Evolutionary conservation across 78 protist species (phyloP).

Genomic region (Cavenderia fasciculata): DNA sequence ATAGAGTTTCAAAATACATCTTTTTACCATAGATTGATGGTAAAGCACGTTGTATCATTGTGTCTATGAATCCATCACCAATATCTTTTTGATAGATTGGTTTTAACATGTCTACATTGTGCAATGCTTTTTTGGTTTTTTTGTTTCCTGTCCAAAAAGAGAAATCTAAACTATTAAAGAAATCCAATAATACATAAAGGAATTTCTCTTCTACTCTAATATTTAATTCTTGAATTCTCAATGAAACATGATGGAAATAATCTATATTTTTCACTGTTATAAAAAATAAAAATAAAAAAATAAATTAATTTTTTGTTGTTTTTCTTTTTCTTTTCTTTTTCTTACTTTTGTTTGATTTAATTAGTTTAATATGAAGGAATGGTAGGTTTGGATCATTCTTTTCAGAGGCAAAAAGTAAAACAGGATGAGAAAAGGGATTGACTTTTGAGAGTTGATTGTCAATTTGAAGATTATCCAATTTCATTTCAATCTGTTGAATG

Average conservation of each 20-base stretch:
- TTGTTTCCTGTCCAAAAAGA: slow-evolving; percentile 71
- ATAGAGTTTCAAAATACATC: slow-evolving; percentile 70
- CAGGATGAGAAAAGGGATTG: slow-evolving; percentile 63
- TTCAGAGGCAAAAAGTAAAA: slow-evolving; percentile 36
- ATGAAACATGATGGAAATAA: slow-evolving; percentile 53
- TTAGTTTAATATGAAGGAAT: slow-evolving; percentile 16
- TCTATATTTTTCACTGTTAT: slow-evolving; percentile 42
- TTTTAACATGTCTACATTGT: slow-evolving; percentile 19
- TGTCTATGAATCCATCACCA: slow-evolving; percentile 62
- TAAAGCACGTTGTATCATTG: slow-evolving; percentile 30
- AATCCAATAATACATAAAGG: slow-evolving; percentile 57
- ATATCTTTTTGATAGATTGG: slow-evolving; percentile 39
- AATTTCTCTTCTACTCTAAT: slow-evolving; percentile 47
- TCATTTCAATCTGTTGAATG: slow-evolving; percentile 40
- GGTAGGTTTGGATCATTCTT: background rate
- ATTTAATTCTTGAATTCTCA: slow-evolving; percentile 52
- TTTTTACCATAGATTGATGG: slow-evolving; percentile 70
- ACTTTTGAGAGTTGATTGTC: slow-evolving; percentile 75
- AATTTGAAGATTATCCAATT: slow-evolving; percentile 43
- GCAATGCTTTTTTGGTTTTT: slow-evolving; percentile 20
- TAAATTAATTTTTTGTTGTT: too few species aligned
- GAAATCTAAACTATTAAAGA: slow-evolving; percentile 46
- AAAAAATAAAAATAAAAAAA: background rate
- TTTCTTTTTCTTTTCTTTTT: too few species aligned
- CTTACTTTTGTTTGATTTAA: slow-evolving; percentile 44